Base-by-base conservation (phyloP, 495 filamentous ascomycete species). In the Penicillium mononematosum region DNA sequence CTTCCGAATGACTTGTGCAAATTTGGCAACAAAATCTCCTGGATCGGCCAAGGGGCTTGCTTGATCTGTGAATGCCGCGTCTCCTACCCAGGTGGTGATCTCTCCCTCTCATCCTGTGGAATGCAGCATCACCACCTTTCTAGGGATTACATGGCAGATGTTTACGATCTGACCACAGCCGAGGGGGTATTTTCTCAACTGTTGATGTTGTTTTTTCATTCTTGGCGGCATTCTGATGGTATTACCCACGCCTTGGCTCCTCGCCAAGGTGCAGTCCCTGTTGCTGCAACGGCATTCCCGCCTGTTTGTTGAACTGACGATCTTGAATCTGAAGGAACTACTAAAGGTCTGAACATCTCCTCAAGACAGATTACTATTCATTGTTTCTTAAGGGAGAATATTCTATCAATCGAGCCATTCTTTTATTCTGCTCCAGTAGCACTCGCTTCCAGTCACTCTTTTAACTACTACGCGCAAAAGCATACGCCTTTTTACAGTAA, bases 391-490 rank as follows among this genome's bases (percentile, higher is more conserved):
- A 51, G 41, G 60, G 50, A 60, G 32, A 32, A 34, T 46, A 45
- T 53, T 62, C 41, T 2, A 61, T 34, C 52, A 38, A 46, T 59
- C 29, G n/a, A 55, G 63, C 58, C 66, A 60, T 62, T 68, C 66
- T 53, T 68, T 68, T 60, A 6, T 45, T 11, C 10, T 54, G 50
- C 53, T 58, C 50, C 53, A 46, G 50, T 58, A 53, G 50, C 58
- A 54, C 38, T 62, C 39, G 52, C 49, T 56, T 62, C 38, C 50
- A 61, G 69, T 70, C 69, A 50, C 61, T 74, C 69, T 53, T 73
- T 71, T 58, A 50, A 53, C 24, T 50, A 34, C 53, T 17, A 50
- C 41, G 20, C 48, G 53, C 50, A 20, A 32, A n/a, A 55, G 42
- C 38, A 57, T 53, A 53, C 34, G 55, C 45, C 36, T 47, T 38